Percentiles rank a stretch among this genome's conserved stretches.
Conservation (phyloP, 1,284 basidiomycete species). For the Trichosporon sp. region DNA sequence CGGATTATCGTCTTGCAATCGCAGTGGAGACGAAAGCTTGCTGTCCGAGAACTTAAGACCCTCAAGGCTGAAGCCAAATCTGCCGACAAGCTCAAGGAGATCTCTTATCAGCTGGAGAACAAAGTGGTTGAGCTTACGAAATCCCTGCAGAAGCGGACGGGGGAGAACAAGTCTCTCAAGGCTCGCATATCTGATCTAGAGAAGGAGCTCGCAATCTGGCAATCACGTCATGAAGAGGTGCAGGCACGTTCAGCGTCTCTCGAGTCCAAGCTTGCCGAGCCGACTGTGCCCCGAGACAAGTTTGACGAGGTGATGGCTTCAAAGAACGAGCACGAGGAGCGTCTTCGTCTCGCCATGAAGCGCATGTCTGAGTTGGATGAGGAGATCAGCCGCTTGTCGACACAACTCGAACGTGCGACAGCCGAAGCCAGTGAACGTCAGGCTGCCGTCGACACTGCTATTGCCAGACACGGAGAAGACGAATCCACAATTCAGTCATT, state of each 20-base stretch:
- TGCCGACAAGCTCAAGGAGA: slow-evolving; percentile 97
- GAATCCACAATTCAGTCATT: slow-evolving; percentile 77
- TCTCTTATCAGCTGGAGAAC: slow-evolving; percentile 96
- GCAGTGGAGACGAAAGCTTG: slow-evolving; percentile 81
- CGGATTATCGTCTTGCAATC: slow-evolving; percentile 84
- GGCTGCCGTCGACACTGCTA: slow-evolving; percentile 52
- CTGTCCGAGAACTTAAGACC: slow-evolving; percentile 74
- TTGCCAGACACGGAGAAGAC: slow-evolving; percentile 65
- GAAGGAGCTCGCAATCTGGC: slow-evolving; percentile 77
- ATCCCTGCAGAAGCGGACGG: slow-evolving; percentile 81
- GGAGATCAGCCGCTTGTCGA: slow-evolving; percentile 70
- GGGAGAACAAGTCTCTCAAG: slow-evolving; percentile 85
- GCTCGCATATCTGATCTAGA: slow-evolving; percentile 70
- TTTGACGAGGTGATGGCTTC: slow-evolving; percentile 70
- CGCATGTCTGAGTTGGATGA: slow-evolving; percentile 73
- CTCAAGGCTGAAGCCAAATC: slow-evolving; percentile 90
- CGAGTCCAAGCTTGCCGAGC: slow-evolving; percentile 63
- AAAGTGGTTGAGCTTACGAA: slow-evolving; percentile 99
- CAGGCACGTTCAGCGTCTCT: slow-evolving; percentile 70
- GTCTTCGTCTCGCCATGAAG: slow-evolving; percentile 71
- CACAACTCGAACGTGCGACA: slow-evolving; percentile 57
- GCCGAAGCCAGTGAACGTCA: slow-evolving; percentile 75
- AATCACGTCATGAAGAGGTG: slow-evolving; percentile 81
- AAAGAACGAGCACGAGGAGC: slow-evolving; percentile 76
- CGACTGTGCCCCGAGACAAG: slow-evolving; percentile 66